Percentiles rank a stretch among this genome's conserved stretches.
These are phyloP conservation scores for Beta vulgaris DNA, from an alignment of 148 eudicot genomes.

Conservation along the genomic window DNA sequence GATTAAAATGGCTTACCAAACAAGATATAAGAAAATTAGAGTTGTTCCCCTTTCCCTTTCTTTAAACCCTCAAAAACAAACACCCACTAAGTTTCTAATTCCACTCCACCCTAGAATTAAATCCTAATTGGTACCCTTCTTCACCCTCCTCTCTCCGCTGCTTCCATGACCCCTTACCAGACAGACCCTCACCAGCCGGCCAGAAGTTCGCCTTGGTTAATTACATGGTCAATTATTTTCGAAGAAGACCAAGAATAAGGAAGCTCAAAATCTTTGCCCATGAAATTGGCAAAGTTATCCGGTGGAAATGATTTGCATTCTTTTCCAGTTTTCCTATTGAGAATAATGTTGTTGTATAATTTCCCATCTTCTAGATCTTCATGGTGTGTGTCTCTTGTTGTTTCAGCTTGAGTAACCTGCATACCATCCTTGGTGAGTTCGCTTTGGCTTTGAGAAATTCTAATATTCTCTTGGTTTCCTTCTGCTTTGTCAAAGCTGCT, in stretches of 20 bases:
- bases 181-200: no score
- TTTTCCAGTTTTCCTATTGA: neutral
- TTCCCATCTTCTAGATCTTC: constrained; percentile 4
- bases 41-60: no score
- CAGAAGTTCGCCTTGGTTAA: neutral
- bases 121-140: no score
- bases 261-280: neutral
- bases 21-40: no score
- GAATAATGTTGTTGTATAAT: neutral
- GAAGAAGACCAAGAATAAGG: neutral
- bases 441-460: neutral
- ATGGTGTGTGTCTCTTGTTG: neutral
- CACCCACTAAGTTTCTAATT: no score
- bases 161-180: no score
- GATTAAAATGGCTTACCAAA: no score
- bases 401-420: neutral
- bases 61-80: no score
- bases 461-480: neutral
- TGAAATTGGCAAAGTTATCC: neutral
- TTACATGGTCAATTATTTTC: neutral
- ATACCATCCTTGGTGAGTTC: neutral
- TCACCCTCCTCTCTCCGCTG: no score
- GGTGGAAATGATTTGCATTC: neutral
- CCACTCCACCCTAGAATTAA: no score
- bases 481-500: neutral